These are phyloP conservation scores for Apodospora peruviana DNA, from an alignment of 495 filamentous ascomycete species.

Conservation along the genomic window DNA sequence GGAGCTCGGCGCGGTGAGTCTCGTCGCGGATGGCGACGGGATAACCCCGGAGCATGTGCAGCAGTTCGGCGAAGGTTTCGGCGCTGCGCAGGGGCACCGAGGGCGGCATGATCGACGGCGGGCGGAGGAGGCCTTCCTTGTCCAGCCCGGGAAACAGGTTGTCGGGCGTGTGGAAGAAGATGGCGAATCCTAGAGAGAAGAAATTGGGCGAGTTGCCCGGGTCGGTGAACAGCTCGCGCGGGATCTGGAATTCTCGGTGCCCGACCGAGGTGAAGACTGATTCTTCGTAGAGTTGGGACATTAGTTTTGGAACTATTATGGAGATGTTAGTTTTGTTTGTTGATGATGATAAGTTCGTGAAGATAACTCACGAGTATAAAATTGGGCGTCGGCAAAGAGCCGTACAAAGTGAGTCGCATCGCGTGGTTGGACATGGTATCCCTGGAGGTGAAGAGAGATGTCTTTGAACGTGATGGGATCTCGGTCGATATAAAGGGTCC, in stretches of 20 bases:
- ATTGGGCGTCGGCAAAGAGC: slow-evolving; percentile 92
- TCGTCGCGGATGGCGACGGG: slow-evolving; percentile 71
- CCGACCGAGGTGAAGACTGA: slow-evolving; percentile 90
- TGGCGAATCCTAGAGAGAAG: slow-evolving; percentile 87
- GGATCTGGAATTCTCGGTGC: slow-evolving; percentile 77
- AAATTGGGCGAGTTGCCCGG: slow-evolving; percentile 92
- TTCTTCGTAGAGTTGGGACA: slow-evolving; percentile 89
- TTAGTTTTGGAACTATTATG: slow-evolving; percentile 80
- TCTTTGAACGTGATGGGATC: slow-evolving; percentile 87
- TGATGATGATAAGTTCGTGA: background rate
- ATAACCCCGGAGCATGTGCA: slow-evolving; percentile 88
- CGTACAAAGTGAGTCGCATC: slow-evolving; percentile 84
- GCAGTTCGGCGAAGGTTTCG: slow-evolving; percentile 72
- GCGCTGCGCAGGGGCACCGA: slow-evolving; percentile 74
- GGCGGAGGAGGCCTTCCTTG: slow-evolving; percentile 74
- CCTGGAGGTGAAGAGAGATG: slow-evolving; percentile 88
- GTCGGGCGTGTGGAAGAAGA: slow-evolving; percentile 75
- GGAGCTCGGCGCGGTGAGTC: slow-evolving; percentile 69
- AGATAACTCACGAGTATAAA: slow-evolving; percentile 66
- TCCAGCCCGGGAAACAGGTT: slow-evolving; percentile 86
- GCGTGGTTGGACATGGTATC: slow-evolving; percentile 80
- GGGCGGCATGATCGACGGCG: slow-evolving; percentile 80
- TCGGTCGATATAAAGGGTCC: slow-evolving; percentile 89
- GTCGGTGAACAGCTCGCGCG: slow-evolving; percentile 76
- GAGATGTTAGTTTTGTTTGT: slow-evolving; percentile 14